A percentile compares a stretch with the other conserved stretches of the same genome.
These are phyloP conservation scores for Fraxinus quadrangulata DNA, from an alignment of 257 asterid genomes.

Conservation along the genomic window DNA sequence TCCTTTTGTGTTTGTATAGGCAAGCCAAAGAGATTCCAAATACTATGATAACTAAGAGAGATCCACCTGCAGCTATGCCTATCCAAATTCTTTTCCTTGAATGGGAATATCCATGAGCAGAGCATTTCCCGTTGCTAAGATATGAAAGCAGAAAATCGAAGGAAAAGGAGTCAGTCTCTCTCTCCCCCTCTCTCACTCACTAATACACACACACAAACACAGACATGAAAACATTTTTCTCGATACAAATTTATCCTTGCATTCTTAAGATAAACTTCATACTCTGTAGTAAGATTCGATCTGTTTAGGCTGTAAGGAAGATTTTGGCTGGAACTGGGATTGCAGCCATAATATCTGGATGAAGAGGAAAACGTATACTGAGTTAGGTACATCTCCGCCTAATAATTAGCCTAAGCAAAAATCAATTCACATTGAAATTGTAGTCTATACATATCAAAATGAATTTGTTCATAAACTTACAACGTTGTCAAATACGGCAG, in stretches of 20 bases:
- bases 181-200: background rate
- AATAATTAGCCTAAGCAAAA: background rate
- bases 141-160: slow-evolving; percentile 3
- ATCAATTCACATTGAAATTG: slow-evolving; percentile 2
- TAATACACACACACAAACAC: background rate
- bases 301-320: slow-evolving; percentile 37
- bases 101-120: slow-evolving; percentile 36
- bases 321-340: slow-evolving; percentile 36
- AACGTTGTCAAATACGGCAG: slow-evolving; percentile 42
- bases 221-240: background rate
- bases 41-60: slow-evolving; percentile 39
- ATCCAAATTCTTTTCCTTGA: slow-evolving; percentile 38
- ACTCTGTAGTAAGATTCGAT: slow-evolving; percentile 62
- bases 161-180: slow-evolving; percentile 23
- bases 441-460: background rate
- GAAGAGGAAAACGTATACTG: slow-evolving; percentile 3
- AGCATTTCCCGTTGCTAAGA: slow-evolving; percentile 54
- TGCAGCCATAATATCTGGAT: slow-evolving; percentile 63
- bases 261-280: slow-evolving; percentile 32
- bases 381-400: slow-evolving; percentile 8
- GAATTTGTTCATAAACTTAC: slow-evolving; percentile 39
- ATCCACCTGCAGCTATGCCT: slow-evolving; percentile 53
- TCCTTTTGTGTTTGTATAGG: slow-evolving; percentile 41
- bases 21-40: slow-evolving; percentile 40
- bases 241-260: background rate